Conservation (phyloP, 495 filamentous ascomycete genomes). For the Letharia lupina region DNA sequence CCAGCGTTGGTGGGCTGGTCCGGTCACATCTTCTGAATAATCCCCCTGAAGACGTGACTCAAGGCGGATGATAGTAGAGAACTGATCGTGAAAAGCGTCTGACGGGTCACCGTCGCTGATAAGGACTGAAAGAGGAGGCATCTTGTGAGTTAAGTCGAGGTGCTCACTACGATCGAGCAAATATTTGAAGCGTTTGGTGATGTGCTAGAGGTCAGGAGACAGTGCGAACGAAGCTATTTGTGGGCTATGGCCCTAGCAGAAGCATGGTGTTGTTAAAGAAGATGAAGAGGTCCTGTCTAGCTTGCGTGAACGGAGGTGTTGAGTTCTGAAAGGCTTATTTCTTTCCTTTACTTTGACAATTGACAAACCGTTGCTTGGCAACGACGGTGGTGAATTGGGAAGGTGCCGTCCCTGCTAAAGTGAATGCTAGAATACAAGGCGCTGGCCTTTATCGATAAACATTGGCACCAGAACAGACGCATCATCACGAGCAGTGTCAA, state of each 20-base stretch:
- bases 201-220: not conserved
- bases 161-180: not conserved
- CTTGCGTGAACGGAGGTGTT: not conserved
- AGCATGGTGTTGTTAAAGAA: not conserved
- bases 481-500: not conserved
- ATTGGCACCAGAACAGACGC: not conserved
- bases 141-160: not conserved
- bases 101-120: not conserved
- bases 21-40: not conserved
- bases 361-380: not conserved
- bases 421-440: not conserved
- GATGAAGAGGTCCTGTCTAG: not conserved
- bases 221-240: not conserved
- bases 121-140: not conserved
- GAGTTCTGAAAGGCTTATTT: not conserved
- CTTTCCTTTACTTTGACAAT: not conserved
- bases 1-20: not conserved
- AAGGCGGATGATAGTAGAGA: not conserved
- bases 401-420: not conserved
- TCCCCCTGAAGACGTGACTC: not conserved
- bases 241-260: not conserved
- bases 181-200: not conserved
- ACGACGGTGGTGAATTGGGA: not conserved
- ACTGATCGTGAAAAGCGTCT: not conserved
- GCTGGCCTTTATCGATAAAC: not conserved